A percentile compares a stretch with the other conserved stretches of the same genome.
Conservation (phyloP, 108 stramenopile species). For the Pseudonitzschia multistriata region DNA sequence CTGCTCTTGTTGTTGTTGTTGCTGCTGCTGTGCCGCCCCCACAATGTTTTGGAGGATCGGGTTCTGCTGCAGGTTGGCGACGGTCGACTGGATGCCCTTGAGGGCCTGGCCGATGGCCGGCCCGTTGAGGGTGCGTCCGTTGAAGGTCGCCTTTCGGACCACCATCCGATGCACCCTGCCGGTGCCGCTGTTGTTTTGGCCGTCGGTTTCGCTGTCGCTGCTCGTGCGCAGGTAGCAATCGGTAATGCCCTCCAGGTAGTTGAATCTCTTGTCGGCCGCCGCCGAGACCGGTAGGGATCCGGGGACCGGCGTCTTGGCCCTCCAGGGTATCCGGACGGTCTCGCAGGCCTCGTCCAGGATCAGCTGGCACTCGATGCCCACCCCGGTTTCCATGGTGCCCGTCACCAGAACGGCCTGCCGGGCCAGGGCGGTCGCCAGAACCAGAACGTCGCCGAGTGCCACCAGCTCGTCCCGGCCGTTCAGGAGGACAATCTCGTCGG, state of each 20-base stretch:
- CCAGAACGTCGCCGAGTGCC: conserved; percentile 30
- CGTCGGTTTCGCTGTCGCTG: neutral
- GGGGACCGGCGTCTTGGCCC: conserved; percentile 12
- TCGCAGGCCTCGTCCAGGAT: conserved; percentile 17
- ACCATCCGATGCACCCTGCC: conserved; percentile 10
- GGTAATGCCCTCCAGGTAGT: conserved; percentile 13
- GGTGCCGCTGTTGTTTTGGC: neutral
- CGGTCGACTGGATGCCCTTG: conserved; percentile 18
- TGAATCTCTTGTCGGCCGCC: neutral
- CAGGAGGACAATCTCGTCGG: conserved; percentile 3
- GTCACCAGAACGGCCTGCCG: conserved; percentile 8
- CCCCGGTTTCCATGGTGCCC: neutral
- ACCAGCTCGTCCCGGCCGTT: conserved; percentile 27
- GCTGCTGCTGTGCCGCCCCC: neutral
- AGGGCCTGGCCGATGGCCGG: conserved; percentile 26
- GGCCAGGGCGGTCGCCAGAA: conserved; percentile 26
- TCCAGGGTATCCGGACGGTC: conserved; percentile 24
- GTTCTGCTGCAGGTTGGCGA: conserved; percentile 20
- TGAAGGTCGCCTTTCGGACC: conserved; percentile 14
- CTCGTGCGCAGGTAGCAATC: conserved; percentile 6
- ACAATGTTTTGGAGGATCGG: conserved; percentile 15
- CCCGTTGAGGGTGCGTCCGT: conserved; percentile 26
- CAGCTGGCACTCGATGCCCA: conserved; percentile 15
- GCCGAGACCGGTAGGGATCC: neutral
- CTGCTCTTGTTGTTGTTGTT: too few relatives aligned